Percentiles rank a stretch among this genome's conserved stretches.
phyloP scores from a whole-genome alignment of 257 asterid species.

The Lycium barbarum region DNA sequence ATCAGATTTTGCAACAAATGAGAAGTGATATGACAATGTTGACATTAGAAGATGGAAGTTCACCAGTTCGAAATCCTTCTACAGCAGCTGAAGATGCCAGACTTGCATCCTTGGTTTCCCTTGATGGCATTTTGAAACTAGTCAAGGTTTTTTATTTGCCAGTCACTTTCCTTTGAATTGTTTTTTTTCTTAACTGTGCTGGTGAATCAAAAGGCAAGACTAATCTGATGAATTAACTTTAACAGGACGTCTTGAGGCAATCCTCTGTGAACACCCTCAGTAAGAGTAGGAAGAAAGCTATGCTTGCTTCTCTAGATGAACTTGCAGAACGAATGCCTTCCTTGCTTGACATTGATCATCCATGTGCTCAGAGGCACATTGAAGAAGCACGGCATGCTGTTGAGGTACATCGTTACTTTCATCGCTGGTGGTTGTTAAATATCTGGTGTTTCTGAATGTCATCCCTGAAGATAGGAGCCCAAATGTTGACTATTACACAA shows the following conservation, averaged over 20 bases:
- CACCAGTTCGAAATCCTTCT: constrained; percentile 87
- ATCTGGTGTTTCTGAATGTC: constrained; percentile 5
- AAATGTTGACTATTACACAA: constrained; percentile 7
- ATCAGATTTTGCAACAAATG: constrained; percentile 93
- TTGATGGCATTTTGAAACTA: constrained; percentile 90
- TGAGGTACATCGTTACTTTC: constrained; percentile 57
- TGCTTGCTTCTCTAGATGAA: constrained; percentile 79
- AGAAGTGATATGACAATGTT: constrained; percentile 74
- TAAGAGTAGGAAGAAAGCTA: constrained; percentile 79
- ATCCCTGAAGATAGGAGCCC: background rate
- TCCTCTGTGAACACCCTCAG: constrained; percentile 67
- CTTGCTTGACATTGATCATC: constrained; percentile 91
- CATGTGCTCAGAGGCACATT: constrained; percentile 88
- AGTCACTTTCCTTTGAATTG: constrained; percentile 11
- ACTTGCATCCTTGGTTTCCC: constrained; percentile 90
- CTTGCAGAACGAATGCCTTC: constrained; percentile 93
- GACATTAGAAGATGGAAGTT: constrained; percentile 74
- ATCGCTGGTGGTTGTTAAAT: background rate
- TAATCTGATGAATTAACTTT: constrained; percentile 26
- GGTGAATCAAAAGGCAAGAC: constrained; percentile 34
- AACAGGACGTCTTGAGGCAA: constrained; percentile 86
- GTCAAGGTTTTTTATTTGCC: constrained; percentile 65
- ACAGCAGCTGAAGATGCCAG: constrained; percentile 99
- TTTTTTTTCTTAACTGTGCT: constrained; percentile 12
- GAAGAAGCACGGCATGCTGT: constrained; percentile 79